Evolutionary conservation across 805 yeast species (phyloP).

Genomic region (Monosporozyma servazzii): DNA sequence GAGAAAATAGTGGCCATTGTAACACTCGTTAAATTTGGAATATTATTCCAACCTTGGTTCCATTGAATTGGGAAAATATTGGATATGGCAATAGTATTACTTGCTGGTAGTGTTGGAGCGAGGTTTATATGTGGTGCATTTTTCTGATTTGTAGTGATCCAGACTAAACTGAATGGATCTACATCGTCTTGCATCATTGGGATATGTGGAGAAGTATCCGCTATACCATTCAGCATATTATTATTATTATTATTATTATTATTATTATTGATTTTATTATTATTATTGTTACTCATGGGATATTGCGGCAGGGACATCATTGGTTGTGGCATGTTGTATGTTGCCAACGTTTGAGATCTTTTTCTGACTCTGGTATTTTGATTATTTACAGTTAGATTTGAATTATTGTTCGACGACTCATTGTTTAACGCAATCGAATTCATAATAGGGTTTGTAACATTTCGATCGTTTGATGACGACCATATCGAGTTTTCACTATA

Average conservation of each 20-base stretch:
- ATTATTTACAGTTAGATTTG: not conserved
- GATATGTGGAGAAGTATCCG: not conserved
- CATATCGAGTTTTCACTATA: slow-evolving; percentile 4
- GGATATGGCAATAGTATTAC: slow-evolving; percentile 66
- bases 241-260: not conserved
- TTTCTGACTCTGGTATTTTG: slow-evolving; percentile 1
- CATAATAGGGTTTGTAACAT: not conserved
- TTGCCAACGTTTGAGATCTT: slow-evolving; percentile 11
- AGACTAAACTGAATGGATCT: slow-evolving; percentile 46
- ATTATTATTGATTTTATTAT: not conserved
- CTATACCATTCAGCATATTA: not conserved
- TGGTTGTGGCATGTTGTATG: slow-evolving; percentile 3
- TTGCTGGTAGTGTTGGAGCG: slow-evolving; percentile 60
- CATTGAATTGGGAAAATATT: slow-evolving; percentile 42
- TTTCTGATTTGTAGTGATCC: slow-evolving; percentile 56
- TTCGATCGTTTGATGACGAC: not conserved
- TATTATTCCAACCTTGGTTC: slow-evolving; percentile 45
- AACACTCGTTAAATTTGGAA: slow-evolving; percentile 33
- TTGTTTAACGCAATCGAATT: not conserved
- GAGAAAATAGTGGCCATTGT: slow-evolving; percentile 52
- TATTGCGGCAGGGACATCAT: not conserved
- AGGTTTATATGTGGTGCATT: slow-evolving; percentile 66
- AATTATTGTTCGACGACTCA: not conserved
- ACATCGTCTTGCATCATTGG: slow-evolving; percentile 44
- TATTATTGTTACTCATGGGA: not conserved